Percentiles rank a stretch among this genome's conserved stretches.
Conservation (phyloP, 2,329 filamentous ascomycete genomes). For the Talaromyces piceae region DNA sequence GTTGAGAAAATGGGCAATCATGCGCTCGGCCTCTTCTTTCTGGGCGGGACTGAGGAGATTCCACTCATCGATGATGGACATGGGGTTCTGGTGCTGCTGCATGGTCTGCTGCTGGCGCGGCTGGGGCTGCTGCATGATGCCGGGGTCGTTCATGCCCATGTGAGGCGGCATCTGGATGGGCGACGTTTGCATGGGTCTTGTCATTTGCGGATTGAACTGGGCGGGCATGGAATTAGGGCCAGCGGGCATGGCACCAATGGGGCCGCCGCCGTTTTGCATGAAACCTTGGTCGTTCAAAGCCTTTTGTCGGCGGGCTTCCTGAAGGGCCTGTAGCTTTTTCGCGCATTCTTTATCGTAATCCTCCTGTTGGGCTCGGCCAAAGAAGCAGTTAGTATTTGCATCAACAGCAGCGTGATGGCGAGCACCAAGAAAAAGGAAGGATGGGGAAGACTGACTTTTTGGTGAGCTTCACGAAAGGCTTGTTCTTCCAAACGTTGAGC, state of each 20-base stretch:
- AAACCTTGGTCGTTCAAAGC: constrained; percentile 17
- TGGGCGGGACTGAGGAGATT: constrained; percentile 34
- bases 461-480: constrained; percentile 35
- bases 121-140: constrained; percentile 22
- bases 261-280: constrained; percentile 22
- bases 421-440: background rate
- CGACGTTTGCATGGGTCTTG: constrained; percentile 45
- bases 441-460: constrained; percentile 22
- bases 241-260: constrained; percentile 25
- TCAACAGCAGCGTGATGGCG: background rate
- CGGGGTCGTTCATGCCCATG: constrained; percentile 29
- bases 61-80: constrained; percentile 27
- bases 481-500: constrained; percentile 40
- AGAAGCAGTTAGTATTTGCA: background rate
- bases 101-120: constrained; percentile 25
- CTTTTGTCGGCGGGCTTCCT: constrained; percentile 37
- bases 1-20: constrained; percentile 42
- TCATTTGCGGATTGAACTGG: constrained; percentile 44
- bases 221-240: constrained; percentile 36
- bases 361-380: constrained; percentile 18
- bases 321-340: constrained; percentile 39
- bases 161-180: constrained; percentile 38
- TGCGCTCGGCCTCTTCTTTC: constrained; percentile 36
- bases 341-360: constrained; percentile 39
- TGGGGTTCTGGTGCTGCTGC: constrained; percentile 17